Evolutionary conservation across 2,329 filamentous ascomycete species (phyloP).

Genomic region (Emydomyces testavorans): DNA sequence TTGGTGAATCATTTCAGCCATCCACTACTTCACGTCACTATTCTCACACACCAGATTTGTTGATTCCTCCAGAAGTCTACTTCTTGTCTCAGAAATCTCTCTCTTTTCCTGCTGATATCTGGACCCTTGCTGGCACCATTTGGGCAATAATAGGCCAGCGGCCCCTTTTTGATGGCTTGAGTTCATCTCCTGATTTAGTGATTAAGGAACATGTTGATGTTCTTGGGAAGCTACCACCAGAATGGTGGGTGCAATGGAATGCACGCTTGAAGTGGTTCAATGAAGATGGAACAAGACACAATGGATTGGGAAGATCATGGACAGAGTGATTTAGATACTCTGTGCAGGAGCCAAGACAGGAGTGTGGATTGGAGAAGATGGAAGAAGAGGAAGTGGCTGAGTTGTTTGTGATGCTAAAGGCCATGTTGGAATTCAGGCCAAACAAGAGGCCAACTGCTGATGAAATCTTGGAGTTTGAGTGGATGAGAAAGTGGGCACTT

Average conservation of each 20-base stretch:
- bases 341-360: conserved; percentile 10
- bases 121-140: conserved; percentile 29
- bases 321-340: neutral
- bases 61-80: conserved; percentile 13
- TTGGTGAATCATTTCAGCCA: conserved; percentile 16
- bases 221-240: conserved; percentile 19
- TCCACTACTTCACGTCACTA: neutral
- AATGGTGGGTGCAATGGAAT: conserved; percentile 15
- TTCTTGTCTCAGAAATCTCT: neutral
- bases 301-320: conserved; percentile 4
- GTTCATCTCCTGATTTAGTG: conserved; percentile 18
- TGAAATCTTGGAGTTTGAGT: conserved; percentile 17
- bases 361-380: conserved; percentile 2
- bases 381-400: conserved; percentile 13
- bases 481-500: conserved; percentile 19
- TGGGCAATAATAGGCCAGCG: conserved; percentile 24
- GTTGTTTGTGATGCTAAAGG: conserved; percentile 16
- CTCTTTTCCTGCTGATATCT: conserved; percentile 23
- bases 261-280: conserved; percentile 6
- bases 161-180: conserved; percentile 19
- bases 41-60: conserved; percentile 18
- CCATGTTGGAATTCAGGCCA: conserved; percentile 18
- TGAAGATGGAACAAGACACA: conserved; percentile 12
- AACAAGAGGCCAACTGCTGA: conserved; percentile 15
- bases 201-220: conserved; percentile 22